A percentile compares a stretch with the other conserved stretches of the same genome.
Conservation (phyloP, 1,284 basidiomycete genomes). For the Hortiboletus rubellus region DNA sequence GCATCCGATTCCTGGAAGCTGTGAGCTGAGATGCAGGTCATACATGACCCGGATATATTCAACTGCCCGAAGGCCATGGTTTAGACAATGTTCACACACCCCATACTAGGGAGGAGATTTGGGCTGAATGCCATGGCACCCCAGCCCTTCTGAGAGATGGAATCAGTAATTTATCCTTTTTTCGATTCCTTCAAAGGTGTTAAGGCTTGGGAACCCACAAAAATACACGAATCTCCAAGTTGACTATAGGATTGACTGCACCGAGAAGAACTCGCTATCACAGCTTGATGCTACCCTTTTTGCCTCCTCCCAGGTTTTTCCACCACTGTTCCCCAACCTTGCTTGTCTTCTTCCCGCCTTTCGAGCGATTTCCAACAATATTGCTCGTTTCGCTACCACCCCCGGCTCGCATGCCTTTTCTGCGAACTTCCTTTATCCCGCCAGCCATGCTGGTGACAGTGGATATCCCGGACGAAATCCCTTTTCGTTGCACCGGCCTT, state of each 20-base stretch:
- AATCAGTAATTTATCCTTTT: too few relatives aligned
- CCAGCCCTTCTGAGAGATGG: too few relatives aligned
- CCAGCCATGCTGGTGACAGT: slow-evolving; percentile 48
- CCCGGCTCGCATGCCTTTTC: background rate
- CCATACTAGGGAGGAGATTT: too few relatives aligned
- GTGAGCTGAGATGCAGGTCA: too few relatives aligned
- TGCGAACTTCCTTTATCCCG: slow-evolving; percentile 14
- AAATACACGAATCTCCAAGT: background rate
- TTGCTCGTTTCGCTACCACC: background rate
- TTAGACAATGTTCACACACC: too few relatives aligned
- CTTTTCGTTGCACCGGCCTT: slow-evolving; percentile 46
- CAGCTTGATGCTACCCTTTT: slow-evolving; percentile 10
- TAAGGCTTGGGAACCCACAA: background rate
- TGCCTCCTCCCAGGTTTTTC: slow-evolving; percentile 19
- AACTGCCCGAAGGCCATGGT: too few relatives aligned
- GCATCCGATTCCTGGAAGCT: too few relatives aligned
- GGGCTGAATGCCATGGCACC: too few relatives aligned
- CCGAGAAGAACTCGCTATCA: slow-evolving; percentile 1
- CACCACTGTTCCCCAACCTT: slow-evolving; percentile 21
- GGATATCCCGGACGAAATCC: slow-evolving; percentile 73
- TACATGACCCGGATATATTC: too few relatives aligned
- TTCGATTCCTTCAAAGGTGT: too few relatives aligned
- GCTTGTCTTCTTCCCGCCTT: background rate
- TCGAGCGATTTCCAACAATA: background rate
- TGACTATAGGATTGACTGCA: background rate